Evolutionary conservation across 192 early-diverging fungal genomes (phyloP).

Genomic region (Gonapodya prolifera): DNA sequence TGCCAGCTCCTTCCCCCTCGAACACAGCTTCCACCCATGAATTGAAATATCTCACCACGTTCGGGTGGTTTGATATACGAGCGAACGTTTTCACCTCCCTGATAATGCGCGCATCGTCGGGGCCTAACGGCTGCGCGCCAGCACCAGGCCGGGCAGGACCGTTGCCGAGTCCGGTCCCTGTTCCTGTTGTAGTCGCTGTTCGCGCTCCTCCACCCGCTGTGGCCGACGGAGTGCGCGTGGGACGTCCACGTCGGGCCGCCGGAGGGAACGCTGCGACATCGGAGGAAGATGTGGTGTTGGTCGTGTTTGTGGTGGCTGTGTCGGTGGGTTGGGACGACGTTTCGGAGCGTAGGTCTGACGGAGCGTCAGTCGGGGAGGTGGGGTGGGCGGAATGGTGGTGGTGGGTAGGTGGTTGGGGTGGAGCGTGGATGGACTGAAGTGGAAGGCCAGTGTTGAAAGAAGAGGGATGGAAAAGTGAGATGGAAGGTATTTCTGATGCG

Average conservation of each 20-base stretch:
- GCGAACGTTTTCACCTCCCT: constrained; percentile 36
- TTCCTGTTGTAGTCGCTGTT: not conserved
- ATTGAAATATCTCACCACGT: constrained; percentile 86
- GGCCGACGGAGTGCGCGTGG: not conserved
- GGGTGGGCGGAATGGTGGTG: not conserved
- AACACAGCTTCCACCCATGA: constrained; percentile 71
- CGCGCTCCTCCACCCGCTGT: not conserved
- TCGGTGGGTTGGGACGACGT: too few relatives aligned
- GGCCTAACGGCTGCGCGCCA: too few relatives aligned
- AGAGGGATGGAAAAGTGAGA: not conserved
- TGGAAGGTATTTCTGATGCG: too few relatives aligned
- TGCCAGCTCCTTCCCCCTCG: not conserved
- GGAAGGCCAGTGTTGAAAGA: not conserved
- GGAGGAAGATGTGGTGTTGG: too few relatives aligned
- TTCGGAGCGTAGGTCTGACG: not conserved
- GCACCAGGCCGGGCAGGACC: not conserved
- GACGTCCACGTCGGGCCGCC: too few relatives aligned
- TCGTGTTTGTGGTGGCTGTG: too few relatives aligned
- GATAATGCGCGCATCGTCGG: constrained; percentile 20
- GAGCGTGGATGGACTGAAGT: not conserved
- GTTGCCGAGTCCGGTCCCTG: not conserved
- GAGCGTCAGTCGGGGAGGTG: not conserved
- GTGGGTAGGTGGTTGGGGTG: not conserved
- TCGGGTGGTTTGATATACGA: constrained; percentile 51
- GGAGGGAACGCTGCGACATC: too few relatives aligned